phyloP scores from a whole-genome alignment of 1,284 basidiomycete genomes.

The Irpex sp. region DNA sequence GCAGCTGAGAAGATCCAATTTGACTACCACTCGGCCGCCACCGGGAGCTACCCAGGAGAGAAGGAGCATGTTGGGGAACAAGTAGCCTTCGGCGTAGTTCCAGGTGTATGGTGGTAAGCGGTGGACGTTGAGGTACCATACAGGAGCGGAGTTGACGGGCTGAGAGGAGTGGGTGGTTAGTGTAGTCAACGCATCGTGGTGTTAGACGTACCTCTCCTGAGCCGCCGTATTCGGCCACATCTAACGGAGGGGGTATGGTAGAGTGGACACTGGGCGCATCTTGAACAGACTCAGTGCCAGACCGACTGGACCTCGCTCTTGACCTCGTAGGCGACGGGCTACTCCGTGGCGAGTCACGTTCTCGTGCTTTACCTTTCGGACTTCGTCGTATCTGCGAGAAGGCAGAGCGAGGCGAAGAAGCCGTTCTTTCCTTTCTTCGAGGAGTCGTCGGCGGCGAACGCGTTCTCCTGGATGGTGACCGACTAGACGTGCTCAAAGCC shows the following conservation, averaged over 20 bases:
- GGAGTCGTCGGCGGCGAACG: background rate
- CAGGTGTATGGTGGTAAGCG: slow-evolving; percentile 7
- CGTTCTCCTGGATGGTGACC: background rate
- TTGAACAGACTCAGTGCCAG: background rate
- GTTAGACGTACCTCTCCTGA: background rate
- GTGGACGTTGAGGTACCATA: slow-evolving; percentile 11
- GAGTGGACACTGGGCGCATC: background rate
- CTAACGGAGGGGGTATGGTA: background rate
- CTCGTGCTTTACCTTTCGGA: background rate
- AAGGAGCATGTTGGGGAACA: slow-evolving; percentile 7
- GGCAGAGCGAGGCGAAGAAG: background rate
- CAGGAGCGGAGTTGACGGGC: slow-evolving; percentile 5
- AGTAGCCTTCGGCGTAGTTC: slow-evolving; percentile 5
- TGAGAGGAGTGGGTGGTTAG: background rate
- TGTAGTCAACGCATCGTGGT: too few relatives aligned
- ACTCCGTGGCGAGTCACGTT: background rate
- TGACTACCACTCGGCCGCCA: slow-evolving; percentile 3
- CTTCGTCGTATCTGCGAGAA: background rate
- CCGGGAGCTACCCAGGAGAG: slow-evolving; percentile 5
- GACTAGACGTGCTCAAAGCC: background rate
- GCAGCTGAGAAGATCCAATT: slow-evolving; percentile 8
- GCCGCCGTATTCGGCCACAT: background rate
- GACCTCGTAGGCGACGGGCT: background rate
- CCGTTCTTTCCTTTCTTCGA: background rate
- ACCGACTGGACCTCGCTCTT: too few relatives aligned